These are phyloP conservation scores for Blastobotrys buckinghamii DNA, from an alignment of 1,139 yeast species.

Conservation along the genomic window DNA sequence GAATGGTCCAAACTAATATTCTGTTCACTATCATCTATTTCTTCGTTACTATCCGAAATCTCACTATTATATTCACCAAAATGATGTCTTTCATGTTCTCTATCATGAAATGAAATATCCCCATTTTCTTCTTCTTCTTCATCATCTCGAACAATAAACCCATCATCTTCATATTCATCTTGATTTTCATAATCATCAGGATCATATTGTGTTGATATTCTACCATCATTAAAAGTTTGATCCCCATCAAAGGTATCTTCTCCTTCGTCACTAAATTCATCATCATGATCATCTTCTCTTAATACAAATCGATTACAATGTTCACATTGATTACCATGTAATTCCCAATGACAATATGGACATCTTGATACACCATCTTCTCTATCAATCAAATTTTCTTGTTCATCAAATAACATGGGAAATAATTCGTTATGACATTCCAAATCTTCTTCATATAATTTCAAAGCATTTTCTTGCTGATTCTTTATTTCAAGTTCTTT, in stretches of 20 bases:
- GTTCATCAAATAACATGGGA: conserved; percentile 18
- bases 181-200: conserved; percentile 4
- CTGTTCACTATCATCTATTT: conserved; percentile 5
- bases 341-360: conserved; percentile 27
- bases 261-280: conserved; percentile 9
- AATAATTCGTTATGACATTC: conserved; percentile 17
- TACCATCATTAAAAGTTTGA: neutral
- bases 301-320: conserved; percentile 19
- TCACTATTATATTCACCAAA: conserved; percentile 9
- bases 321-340: conserved; percentile 21
- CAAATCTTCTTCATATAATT: conserved; percentile 21
- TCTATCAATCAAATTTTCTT: conserved; percentile 17
- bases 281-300: conserved; percentile 11
- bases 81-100: neutral
- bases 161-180: conserved; percentile 14
- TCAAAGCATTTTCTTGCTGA: conserved; percentile 14
- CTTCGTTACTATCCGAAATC: no score
- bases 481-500: conserved; percentile 11
- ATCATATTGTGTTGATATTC: neutral
- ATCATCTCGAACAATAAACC: conserved; percentile 13
- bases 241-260: conserved; percentile 5
- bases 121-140: conserved; percentile 11
- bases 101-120: neutral
- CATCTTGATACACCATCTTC: conserved; percentile 28
- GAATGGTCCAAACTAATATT: no score